Conservation (phyloP, 345 rosid species). For the Eucalyptus sp. region DNA sequence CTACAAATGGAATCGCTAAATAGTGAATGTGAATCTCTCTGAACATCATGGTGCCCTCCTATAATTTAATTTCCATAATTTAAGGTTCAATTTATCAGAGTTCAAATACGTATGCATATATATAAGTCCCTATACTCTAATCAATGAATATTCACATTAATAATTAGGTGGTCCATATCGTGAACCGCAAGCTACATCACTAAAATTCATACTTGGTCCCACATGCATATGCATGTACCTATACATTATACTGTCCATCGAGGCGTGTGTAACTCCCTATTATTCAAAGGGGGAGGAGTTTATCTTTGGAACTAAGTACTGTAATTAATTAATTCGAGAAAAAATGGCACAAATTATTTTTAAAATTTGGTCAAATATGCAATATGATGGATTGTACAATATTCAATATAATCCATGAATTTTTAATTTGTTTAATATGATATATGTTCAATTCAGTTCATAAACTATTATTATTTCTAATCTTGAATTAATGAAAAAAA, state of each 20-base stretch:
- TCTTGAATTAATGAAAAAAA: too few relatives aligned
- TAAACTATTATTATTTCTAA: fast-evolving
- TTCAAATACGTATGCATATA: not conserved
- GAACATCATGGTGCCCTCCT: not conserved
- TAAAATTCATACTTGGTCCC: not conserved
- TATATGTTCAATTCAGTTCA: fast-evolving
- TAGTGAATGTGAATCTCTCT: not conserved
- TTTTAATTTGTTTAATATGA: fast-evolving
- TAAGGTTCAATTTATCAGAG: not conserved
- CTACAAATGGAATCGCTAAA: not conserved
- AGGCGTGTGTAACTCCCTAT: not conserved
- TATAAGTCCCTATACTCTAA: not conserved
- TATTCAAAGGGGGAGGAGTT: not conserved
- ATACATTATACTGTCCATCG: fast-evolving
- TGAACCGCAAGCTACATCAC: not conserved
- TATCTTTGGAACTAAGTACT: not conserved
- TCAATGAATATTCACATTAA: not conserved
- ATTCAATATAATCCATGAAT: fast-evolving
- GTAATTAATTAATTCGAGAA: not conserved
- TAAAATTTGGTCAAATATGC: not conserved
- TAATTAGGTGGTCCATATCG: not conserved
- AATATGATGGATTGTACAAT: fast-evolving
- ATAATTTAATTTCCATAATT: too few relatives aligned
- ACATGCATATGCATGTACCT: not conserved
- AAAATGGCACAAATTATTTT: too few relatives aligned